Evolutionary conservation across 768 basidiomycete genomes (phyloP).

Genomic region (Chalciporus chontae): DNA sequence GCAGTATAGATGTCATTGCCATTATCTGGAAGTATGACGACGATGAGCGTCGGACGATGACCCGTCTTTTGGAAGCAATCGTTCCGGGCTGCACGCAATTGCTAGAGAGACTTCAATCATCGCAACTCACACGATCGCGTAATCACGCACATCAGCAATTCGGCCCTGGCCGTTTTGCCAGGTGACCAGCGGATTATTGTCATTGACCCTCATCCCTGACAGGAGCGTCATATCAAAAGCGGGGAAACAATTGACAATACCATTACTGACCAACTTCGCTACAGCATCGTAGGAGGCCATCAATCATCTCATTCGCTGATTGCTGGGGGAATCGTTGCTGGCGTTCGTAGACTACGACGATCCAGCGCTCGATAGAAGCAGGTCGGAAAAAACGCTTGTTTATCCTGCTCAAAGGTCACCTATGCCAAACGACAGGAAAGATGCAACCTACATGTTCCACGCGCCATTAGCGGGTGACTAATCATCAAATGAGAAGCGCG

Average conservation of each 20-base stretch:
- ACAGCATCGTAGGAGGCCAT: constrained; percentile 47
- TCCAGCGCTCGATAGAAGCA: constrained; percentile 52
- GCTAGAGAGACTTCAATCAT: constrained; percentile 25
- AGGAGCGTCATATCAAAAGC: background rate
- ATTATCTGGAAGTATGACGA: constrained; percentile 69
- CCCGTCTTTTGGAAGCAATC: constrained; percentile 40
- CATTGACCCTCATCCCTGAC: constrained; percentile 56
- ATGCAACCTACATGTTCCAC: constrained; percentile 67
- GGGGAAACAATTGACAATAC: background rate
- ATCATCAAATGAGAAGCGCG: constrained; percentile 3
- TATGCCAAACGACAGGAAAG: background rate
- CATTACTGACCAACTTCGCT: constrained; percentile 54
- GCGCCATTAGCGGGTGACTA: constrained; percentile 62
- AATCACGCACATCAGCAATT: constrained; percentile 39
- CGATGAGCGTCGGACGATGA: constrained; percentile 52
- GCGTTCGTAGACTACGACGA: constrained; percentile 64
- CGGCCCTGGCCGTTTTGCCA: constrained; percentile 59
- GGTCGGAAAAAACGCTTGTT: constrained; percentile 68
- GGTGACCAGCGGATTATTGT: constrained; percentile 40
- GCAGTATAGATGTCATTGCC: constrained; percentile 74
- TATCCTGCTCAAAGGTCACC: constrained; percentile 42
- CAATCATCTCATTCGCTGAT: constrained; percentile 52
- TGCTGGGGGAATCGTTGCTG: constrained; percentile 49
- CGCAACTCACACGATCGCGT: no score
- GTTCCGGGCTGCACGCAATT: constrained; percentile 49